Evolutionary conservation across 176 grass and related monocot genomes (phyloP).

Genomic region (Calamus simplicifolius): DNA sequence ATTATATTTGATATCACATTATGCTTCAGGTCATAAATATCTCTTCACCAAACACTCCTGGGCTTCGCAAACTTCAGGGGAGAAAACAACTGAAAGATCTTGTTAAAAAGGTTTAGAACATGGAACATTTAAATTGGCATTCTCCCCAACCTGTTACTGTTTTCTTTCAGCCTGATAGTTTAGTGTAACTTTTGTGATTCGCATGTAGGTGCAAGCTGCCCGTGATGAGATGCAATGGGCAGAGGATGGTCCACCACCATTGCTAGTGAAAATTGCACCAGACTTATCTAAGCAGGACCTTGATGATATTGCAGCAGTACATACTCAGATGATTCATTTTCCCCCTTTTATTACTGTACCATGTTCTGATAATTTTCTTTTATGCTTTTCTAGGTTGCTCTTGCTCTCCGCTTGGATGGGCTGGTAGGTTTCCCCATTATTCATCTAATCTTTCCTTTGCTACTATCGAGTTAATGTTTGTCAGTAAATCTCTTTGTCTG

Average conservation of each 20-base stretch:
- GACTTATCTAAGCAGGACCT: constrained; percentile 95
- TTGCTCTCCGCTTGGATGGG: constrained; percentile 83
- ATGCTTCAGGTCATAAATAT: constrained; percentile 82
- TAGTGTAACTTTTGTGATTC: background rate
- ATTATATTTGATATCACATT: background rate
- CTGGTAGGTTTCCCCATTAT: constrained; percentile 45
- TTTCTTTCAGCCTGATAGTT: no score
- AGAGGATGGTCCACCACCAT: constrained; percentile 89
- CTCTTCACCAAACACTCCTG: constrained; percentile 98
- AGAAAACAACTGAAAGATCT: constrained; percentile 93
- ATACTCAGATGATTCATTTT: constrained; percentile 3
- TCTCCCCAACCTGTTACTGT: no score
- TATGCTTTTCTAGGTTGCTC: constrained; percentile 63
- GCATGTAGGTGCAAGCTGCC: constrained; percentile 80
- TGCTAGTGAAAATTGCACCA: constrained; percentile 91
- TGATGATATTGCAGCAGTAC: constrained; percentile 87
- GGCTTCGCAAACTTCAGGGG: constrained; percentile 80
- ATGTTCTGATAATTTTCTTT: constrained; percentile 33
- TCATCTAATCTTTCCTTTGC: no score
- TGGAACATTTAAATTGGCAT: background rate
- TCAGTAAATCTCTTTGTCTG: no score
- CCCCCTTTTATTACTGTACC: background rate
- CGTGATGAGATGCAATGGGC: constrained; percentile 98
- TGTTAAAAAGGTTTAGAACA: constrained; percentile 64
- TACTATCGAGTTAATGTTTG: no score